Evolutionary conservation across 257 asterid species (phyloP).

Genomic region (Solanum chaucha): DNA sequence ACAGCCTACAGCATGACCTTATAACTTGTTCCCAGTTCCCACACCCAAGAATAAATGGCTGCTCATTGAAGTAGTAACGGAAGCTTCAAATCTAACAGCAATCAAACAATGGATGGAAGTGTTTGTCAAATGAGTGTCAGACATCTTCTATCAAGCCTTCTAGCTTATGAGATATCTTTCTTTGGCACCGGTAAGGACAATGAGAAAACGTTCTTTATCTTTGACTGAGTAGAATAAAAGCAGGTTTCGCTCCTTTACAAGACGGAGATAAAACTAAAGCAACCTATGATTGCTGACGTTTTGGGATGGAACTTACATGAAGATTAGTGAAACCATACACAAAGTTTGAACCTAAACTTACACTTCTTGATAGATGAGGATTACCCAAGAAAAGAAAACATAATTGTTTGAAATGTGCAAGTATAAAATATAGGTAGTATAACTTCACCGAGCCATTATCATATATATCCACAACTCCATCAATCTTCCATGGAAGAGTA

Average conservation of each 20-base stretch:
- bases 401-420: neutral
- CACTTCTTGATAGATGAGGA: neutral
- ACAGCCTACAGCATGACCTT: neutral
- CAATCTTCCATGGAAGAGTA: neutral
- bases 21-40: neutral
- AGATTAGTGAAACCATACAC: neutral
- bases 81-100: neutral
- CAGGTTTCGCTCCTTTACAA: neutral
- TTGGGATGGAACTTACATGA: neutral
- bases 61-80: neutral
- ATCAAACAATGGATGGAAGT: neutral
- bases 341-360: neutral
- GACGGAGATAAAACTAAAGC: neutral
- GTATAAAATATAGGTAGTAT: neutral
- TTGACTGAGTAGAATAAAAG: neutral
- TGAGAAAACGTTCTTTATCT: neutral
- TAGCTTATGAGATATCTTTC: neutral
- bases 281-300: neutral
- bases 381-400: neutral
- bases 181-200: neutral
- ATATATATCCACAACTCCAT: neutral
- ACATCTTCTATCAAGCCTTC: neutral
- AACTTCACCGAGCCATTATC: neutral
- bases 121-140: neutral
- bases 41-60: neutral